These are phyloP conservation scores for Astrothelium subdiscretum DNA, from an alignment of 495 filamentous ascomycete species.

Conservation along the genomic window DNA sequence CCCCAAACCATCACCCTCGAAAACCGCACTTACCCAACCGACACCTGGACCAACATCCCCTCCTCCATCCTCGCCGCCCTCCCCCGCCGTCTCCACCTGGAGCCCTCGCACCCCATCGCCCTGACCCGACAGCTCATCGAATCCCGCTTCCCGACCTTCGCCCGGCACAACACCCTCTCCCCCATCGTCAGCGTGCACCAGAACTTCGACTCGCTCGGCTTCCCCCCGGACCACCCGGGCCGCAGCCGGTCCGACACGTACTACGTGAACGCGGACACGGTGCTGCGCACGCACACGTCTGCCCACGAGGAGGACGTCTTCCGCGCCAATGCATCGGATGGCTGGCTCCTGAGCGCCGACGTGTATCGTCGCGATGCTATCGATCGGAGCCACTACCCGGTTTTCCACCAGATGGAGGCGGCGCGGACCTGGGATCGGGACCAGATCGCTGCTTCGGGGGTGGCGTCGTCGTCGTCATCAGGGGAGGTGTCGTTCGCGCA, in stretches of 20 bases:
- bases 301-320: slow-evolving; percentile 89
- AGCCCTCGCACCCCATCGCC: slow-evolving; percentile 76
- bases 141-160: slow-evolving; percentile 70
- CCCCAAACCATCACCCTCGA: slow-evolving; percentile 40
- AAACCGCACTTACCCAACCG: slow-evolving; percentile 50
- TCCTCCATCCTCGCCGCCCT: slow-evolving; percentile 60
- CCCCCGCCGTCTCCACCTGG: slow-evolving; percentile 65
- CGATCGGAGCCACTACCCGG: slow-evolving; percentile 86
- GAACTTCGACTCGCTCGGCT: slow-evolving; percentile 94
- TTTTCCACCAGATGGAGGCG: slow-evolving; percentile 99
- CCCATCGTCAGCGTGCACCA: slow-evolving; percentile 77
- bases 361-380: slow-evolving; percentile 94
- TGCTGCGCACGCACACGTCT: slow-evolving; percentile 85
- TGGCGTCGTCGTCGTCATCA: slow-evolving; percentile 16
- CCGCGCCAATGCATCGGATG: slow-evolving; percentile 51
- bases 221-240: slow-evolving; percentile 81
- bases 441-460: slow-evolving; percentile 25
- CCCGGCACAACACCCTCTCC: slow-evolving; percentile 61
- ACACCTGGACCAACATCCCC: slow-evolving; percentile 80
- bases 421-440: slow-evolving; percentile 77
- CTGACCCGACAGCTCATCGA: slow-evolving; percentile 90
- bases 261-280: slow-evolving; percentile 76
- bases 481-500: slow-evolving; percentile 34
- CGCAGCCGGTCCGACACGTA: slow-evolving; percentile 85
- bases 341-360: slow-evolving; percentile 87